Evolutionary conservation across 352 stramenopile genomes (phyloP), one percentile per base, ranked within the genome.

Genomic region (Phytophthora pistaciae): DNA sequence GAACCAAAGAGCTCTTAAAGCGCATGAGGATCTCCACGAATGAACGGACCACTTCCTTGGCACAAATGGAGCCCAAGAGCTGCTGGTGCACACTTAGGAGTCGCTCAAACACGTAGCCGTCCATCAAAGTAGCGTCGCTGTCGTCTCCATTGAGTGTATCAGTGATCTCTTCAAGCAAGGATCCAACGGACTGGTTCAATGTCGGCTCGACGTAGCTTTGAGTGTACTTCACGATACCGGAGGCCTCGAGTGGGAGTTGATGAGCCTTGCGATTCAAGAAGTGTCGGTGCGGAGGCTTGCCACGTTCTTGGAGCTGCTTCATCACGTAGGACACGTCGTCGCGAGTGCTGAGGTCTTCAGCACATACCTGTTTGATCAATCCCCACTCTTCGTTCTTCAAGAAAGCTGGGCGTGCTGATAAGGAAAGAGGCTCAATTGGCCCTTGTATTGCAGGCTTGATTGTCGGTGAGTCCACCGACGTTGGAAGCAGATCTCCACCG

Each of bases 221-320:
- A 18, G 54, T 56, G 27, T 70, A 77, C 23, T 58, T 73, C 5
- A 70, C 38, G n/a, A 73, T 56, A 9, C 21, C 18, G 11, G 58
- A 23, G 25, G 27, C 18, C 20, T 58, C 16, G 5, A 50, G 36
- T 16, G 54, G 20, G n/a, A 18, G 7, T 48, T 68, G 52, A 38
- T 57, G 54, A 18, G 25, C 16, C 8, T 73, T 77, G 31, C 64
- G 64, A 56, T 70, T 60, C 69, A 64, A 73, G 31, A 77, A 62
- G 7, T 69, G 69, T 46, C 53, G 38, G 18, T 44, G 38, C 14
- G 3, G 9, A 18, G 54, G 21, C 10, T 66, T 69, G 46, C 27
- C 20, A 14, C 50, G 21, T 14, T 66, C 27, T 36, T 73, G 40
- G 46, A 73, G 48, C 11, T 70, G 70, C 3, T 66, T 68, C 38